A percentile compares a stretch with the other conserved stretches of the same genome.
phyloP scores from a whole-genome alignment of 371 early-diverging fungal species.

The Mortierella sp. region DNA sequence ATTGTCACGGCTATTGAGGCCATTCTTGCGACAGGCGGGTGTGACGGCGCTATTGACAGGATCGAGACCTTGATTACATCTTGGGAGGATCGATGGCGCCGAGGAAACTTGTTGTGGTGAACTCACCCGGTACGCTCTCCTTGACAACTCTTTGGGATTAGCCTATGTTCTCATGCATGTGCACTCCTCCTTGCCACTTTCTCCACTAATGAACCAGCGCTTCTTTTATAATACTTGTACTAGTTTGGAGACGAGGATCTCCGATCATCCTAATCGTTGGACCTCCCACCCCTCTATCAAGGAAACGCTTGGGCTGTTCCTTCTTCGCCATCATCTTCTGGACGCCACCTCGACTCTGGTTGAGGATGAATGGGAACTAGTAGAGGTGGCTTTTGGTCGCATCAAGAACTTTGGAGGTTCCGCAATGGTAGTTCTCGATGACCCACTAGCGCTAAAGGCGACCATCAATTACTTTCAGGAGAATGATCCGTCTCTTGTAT shows the following conservation, averaged over 20 bases:
- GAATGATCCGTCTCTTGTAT: slow-evolving; percentile 16
- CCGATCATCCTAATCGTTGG: slow-evolving; percentile 17
- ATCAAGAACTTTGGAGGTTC: slow-evolving; percentile 28
- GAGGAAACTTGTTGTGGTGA: slow-evolving; percentile 38
- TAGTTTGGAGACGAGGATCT: slow-evolving; percentile 20
- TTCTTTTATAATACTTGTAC: not conserved
- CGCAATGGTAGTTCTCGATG: slow-evolving; percentile 26
- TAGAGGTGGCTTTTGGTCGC: slow-evolving; percentile 29
- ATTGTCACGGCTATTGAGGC: slow-evolving; percentile 19
- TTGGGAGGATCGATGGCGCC: slow-evolving; percentile 24
- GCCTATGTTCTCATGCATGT: not conserved
- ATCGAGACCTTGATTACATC: slow-evolving; percentile 33
- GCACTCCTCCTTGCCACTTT: not conserved
- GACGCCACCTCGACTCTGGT: slow-evolving; percentile 14
- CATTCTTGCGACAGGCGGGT: slow-evolving; percentile 17
- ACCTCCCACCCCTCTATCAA: slow-evolving; percentile 8
- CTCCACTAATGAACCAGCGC: not conserved
- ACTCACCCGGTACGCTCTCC: slow-evolving; percentile 2
- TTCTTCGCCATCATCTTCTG: slow-evolving; percentile 20
- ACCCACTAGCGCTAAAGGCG: slow-evolving; percentile 18
- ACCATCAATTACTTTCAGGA: slow-evolving; percentile 10
- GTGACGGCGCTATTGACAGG: slow-evolving; percentile 15
- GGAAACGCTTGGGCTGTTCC: slow-evolving; percentile 17
- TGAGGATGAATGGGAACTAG: slow-evolving; percentile 14
- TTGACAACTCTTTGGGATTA: not conserved